Evolutionary conservation across 169 alveolate genomes (phyloP), one percentile per base, ranked within the genome.

Genomic region (Plasmodium reichenowi): DNA sequence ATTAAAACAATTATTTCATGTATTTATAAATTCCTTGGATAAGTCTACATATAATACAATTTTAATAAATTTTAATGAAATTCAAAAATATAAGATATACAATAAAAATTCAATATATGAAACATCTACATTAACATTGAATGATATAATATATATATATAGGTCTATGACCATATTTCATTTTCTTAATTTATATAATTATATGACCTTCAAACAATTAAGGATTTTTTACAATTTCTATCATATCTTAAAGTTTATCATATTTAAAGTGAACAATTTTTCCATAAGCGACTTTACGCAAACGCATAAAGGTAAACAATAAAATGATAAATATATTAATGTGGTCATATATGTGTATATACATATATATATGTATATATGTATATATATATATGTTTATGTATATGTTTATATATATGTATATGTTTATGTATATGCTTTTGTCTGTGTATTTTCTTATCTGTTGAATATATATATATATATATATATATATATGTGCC

Each of bases 21-120:
- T n/a, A 47, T 71, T 86, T 62, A 17, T 88, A 88, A 75, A 88
- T 68, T 88, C 88, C 1, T 45, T 75, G 72, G 87, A 76, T 59
- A 72, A 62, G 32, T n/a, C 10, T 10, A 43, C 52, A 7, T 88
- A 88, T 58, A 73, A 70, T 64, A 50, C 43, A 62, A 9, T 71
- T 24, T 13, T 32, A 68, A 8, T 24, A 2, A 32, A 73, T 26
- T 56, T 75, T 73, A 32, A 38, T 12, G 85, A 88, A 70, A 7
- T 88, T 26, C 13, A 66, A 13, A 63, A 68, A 45, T 71, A 58
- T 13, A 45, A 68, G 4, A 70, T n/a, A 26, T 38, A 38, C 9
- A 56, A 83, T 45, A 67, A 80, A 56, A 17, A 54, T 17, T 24
- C 20, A 26, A 66, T 12, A 9, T 15, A n/a, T 13, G 4, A 12